Conservation (phyloP, 257 asterid genomes). For the Cordia subcordata region DNA sequence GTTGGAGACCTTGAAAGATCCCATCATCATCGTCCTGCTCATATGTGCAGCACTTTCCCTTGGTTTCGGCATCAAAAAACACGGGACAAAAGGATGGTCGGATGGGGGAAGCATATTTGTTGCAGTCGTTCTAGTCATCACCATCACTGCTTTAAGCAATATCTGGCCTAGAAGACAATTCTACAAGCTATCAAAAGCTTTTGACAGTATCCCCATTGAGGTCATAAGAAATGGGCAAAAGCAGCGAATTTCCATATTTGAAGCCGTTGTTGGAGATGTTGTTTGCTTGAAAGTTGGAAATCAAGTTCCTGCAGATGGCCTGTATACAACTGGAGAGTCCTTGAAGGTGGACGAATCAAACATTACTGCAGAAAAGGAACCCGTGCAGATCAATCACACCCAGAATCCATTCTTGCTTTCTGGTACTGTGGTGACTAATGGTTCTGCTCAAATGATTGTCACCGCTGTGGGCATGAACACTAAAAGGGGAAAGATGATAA, state of each 20-base stretch:
- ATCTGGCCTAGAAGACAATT: constrained; percentile 18
- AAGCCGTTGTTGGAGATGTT: constrained; percentile 20
- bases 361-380: constrained; percentile 17
- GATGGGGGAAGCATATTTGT: constrained; percentile 20
- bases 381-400: constrained; percentile 2
- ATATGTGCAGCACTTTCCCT: constrained; percentile 11
- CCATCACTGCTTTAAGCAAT: constrained; percentile 16
- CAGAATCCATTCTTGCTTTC: constrained; percentile 15
- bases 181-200: constrained; percentile 7
- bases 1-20: constrained; percentile 11
- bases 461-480: constrained; percentile 27
- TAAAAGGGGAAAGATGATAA: constrained; percentile 20
- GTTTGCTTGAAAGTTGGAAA: constrained; percentile 17
- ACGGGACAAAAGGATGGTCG: constrained; percentile 14
- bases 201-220: constrained; percentile 10
- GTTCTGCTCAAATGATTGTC: constrained; percentile 15
- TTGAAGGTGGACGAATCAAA: constrained; percentile 18
- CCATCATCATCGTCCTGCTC: constrained; percentile 10
- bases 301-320: constrained; percentile 24
- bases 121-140: constrained; percentile 12
- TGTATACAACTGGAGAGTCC: constrained; percentile 8
- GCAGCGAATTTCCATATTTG: constrained; percentile 5
- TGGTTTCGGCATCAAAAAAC: constrained; percentile 14
- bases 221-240: constrained; percentile 18
- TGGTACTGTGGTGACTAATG: constrained; percentile 17